phyloP scores from a whole-genome alignment of 75 land plant genomes.

The Selaginella tamariscina region DNA sequence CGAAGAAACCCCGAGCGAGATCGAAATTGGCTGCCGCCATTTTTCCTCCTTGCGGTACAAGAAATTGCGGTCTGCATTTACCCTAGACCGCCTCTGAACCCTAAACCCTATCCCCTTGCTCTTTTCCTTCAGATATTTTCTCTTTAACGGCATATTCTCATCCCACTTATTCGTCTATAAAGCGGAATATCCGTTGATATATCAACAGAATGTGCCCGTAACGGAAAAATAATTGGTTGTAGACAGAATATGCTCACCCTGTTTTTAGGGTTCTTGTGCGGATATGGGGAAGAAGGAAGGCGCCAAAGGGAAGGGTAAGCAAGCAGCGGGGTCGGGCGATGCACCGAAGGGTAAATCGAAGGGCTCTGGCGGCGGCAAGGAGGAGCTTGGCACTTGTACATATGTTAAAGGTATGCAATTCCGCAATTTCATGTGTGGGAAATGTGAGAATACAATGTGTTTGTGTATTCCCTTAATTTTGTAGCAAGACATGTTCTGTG shows the following conservation, averaged over 20 bases:
- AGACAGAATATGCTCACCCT: neutral
- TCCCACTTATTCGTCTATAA: too few species aligned
- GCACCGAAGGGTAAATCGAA: constrained; percentile 79
- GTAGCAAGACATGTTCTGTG: constrained; percentile 68
- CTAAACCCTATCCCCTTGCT: constrained; percentile 1
- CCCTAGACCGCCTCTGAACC: neutral
- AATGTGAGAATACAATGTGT: neutral
- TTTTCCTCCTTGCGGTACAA: too few species aligned
- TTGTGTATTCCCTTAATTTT: neutral
- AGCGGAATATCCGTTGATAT: too few species aligned
- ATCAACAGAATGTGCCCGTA: too few species aligned
- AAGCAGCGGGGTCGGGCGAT: constrained; percentile 17
- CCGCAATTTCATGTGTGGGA: neutral
- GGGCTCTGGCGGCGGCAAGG: constrained; percentile 33
- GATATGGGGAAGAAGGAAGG: constrained; percentile 55
- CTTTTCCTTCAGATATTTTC: neutral
- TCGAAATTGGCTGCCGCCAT: neutral
- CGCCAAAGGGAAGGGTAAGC: constrained; percentile 70
- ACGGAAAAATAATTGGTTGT: too few species aligned
- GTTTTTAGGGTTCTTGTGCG: neutral
- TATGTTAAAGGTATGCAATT: constrained; percentile 72
- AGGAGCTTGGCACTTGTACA: constrained; percentile 92
- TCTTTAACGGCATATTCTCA: too few species aligned
- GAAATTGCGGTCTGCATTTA: neutral
- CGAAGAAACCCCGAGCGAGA: neutral